phyloP scores from a whole-genome alignment of 2,329 filamentous ascomycete species.

The Scedosporium minutisporum region DNA sequence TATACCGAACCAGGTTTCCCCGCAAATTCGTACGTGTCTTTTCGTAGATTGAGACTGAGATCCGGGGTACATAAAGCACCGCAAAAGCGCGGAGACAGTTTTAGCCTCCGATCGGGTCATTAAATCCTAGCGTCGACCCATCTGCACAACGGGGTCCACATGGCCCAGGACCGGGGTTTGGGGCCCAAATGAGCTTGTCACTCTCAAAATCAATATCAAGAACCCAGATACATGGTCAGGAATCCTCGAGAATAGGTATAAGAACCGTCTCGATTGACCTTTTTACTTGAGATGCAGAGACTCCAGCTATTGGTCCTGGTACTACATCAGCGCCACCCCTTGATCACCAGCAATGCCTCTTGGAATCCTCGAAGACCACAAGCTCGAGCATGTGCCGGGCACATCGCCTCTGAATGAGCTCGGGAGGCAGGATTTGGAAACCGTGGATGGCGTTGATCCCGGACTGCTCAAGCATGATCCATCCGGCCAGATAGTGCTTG shows the following conservation, averaged over 20 bases:
- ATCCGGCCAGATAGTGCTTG: slow-evolving; percentile 27
- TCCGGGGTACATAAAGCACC: neutral
- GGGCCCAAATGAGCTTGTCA: neutral
- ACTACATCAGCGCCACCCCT: neutral
- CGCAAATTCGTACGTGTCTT: neutral
- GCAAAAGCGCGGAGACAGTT: neutral
- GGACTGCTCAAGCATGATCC: slow-evolving; percentile 17
- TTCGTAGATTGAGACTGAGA: neutral
- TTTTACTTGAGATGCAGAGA: neutral
- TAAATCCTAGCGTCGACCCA: neutral
- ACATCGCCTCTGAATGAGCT: slow-evolving; percentile 17
- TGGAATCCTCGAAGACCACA: slow-evolving; percentile 15
- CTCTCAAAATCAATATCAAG: too few relatives aligned
- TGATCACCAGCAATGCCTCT: slow-evolving; percentile 13
- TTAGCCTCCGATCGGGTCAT: neutral
- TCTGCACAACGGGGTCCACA: neutral
- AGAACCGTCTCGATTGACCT: neutral
- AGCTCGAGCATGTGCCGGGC: slow-evolving; percentile 17
- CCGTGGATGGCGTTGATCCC: slow-evolving; percentile 11
- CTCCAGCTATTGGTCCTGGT: neutral
- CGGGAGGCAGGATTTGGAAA: slow-evolving; percentile 9
- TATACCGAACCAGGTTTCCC: neutral
- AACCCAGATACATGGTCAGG: neutral
- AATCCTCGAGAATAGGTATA: neutral
- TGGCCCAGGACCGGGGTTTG: neutral